phyloP scores from a whole-genome alignment of 345 rosid species.

The Odontarrhena argentea region DNA sequence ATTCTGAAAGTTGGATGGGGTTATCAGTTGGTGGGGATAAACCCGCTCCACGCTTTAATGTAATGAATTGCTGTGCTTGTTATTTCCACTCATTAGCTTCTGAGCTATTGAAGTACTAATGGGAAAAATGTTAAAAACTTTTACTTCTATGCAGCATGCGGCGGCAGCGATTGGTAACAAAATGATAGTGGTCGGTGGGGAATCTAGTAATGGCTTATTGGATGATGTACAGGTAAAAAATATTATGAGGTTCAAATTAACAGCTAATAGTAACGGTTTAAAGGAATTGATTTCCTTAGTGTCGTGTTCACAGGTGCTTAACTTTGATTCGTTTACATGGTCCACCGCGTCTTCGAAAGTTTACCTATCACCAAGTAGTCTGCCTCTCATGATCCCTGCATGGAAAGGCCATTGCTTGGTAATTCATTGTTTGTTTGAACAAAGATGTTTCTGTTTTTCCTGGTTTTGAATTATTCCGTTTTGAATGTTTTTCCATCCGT shows the following conservation, averaged over 20 bases:
- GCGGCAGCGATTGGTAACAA: conserved; percentile 88
- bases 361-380: conserved; percentile 87
- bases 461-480: background rate
- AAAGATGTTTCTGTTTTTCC: conserved; percentile 1
- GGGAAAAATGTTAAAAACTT: conserved; percentile 7
- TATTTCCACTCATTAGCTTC: conserved; percentile 1
- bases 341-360: conserved; percentile 80
- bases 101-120: conserved; percentile 6
- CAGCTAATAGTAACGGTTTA: background rate
- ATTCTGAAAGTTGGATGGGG: conserved; percentile 85
- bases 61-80: conserved; percentile 33
- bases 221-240: conserved; percentile 90
- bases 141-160: conserved; percentile 65
- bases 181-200: conserved; percentile 97
- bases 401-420: conserved; percentile 99
- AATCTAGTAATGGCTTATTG: conserved; percentile 74
- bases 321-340: conserved; percentile 84
- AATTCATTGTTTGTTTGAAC: conserved; percentile 31
- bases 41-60: conserved; percentile 85
- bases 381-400: conserved; percentile 91
- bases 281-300: conserved; percentile 10
- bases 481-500: background rate
- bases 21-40: conserved; percentile 74
- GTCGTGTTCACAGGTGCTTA: conserved; percentile 60
- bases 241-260: background rate